Evolutionary conservation across 345 rosid genomes (phyloP).

Genomic region (Eucalyptus coolabah): DNA sequence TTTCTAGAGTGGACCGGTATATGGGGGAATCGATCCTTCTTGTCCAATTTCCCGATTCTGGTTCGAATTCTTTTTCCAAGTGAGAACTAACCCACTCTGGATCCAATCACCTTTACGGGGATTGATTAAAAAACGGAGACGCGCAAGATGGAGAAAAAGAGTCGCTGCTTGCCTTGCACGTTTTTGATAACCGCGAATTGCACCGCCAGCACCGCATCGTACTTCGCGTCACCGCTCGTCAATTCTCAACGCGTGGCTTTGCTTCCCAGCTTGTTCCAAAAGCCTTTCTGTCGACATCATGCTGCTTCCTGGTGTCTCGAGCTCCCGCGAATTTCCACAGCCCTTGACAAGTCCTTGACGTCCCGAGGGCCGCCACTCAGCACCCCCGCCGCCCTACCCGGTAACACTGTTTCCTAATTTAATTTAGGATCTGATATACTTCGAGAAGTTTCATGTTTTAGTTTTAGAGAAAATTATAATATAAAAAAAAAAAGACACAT

Average conservation of each 20-base stretch:
- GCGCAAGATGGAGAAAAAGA: neutral
- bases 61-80: too few relatives aligned
- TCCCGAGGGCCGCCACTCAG: neutral
- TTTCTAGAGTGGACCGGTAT: neutral
- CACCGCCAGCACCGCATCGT: neutral
- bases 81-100: too few relatives aligned
- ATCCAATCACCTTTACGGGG: too few relatives aligned
- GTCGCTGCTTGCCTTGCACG: neutral
- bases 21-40: too few relatives aligned
- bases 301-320: neutral
- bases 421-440: too few relatives aligned
- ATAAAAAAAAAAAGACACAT: too few relatives aligned
- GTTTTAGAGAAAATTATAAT: too few relatives aligned
- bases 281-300: neutral
- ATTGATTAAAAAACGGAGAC: too few relatives aligned
- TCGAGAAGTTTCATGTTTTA: too few relatives aligned
- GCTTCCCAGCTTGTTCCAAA: neutral
- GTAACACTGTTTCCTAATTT: neutral
- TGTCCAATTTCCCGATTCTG: too few relatives aligned
- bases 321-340: neutral
- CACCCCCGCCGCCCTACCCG: neutral
- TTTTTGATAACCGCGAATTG: neutral
- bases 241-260: neutral
- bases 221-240: neutral
- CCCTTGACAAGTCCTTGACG: neutral